phyloP scores from a whole-genome alignment of 23 red algal genomes.

The Gracilaria caudata region DNA sequence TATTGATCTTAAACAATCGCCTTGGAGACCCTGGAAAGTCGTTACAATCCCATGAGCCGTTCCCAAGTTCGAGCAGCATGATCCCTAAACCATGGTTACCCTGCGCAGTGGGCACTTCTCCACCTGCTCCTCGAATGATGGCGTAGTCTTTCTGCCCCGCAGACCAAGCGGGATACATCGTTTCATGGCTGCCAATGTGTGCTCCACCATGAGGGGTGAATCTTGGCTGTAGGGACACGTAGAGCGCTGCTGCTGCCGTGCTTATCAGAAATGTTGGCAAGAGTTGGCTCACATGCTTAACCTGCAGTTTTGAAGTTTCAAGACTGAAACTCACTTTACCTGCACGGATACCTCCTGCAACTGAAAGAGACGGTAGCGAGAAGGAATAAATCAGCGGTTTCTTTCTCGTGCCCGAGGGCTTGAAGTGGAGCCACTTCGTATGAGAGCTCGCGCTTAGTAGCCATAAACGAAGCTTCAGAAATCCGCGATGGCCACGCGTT shows the following conservation, averaged over 20 bases:
- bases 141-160: background rate
- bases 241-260: background rate
- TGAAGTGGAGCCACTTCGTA: background rate
- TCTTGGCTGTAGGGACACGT: slow-evolving; percentile 1
- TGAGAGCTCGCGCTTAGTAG: background rate
- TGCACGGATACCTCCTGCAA: background rate
- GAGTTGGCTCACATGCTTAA: slow-evolving; percentile 6
- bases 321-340: background rate
- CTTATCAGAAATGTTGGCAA: background rate
- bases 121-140: background rate
- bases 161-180: slow-evolving; percentile 28
- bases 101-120: background rate
- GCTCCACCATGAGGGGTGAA: background rate
- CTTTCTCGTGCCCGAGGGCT: background rate
- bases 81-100: background rate
- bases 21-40: background rate
- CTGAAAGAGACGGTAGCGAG: background rate
- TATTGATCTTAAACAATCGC: background rate
- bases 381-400: background rate
- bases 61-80: background rate
- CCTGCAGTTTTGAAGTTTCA: background rate
- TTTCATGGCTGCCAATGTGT: background rate
- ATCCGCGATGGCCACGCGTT: background rate
- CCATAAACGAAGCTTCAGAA: background rate
- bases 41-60: background rate